phyloP scores from a whole-genome alignment of 2,329 filamentous ascomycete genomes.

The Colletotrichum sp. region DNA sequence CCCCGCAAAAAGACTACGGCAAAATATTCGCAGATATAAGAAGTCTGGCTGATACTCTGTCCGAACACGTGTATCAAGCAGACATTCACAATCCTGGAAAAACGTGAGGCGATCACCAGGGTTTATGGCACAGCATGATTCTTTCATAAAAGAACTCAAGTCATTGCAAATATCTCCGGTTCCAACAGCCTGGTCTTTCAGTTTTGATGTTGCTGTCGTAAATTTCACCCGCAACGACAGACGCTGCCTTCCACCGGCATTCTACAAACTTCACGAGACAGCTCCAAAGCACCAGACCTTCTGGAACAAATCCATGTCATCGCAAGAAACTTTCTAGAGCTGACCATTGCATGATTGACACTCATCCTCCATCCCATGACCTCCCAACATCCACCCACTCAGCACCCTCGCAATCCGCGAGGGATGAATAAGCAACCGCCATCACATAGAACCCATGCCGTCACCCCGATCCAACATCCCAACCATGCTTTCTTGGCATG shows the following conservation, averaged over 20 bases:
- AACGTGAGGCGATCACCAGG: not conserved
- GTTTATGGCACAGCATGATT: not conserved
- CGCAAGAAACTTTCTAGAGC: not conserved
- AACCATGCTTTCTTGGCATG: not conserved
- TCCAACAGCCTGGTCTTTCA: fast-evolving
- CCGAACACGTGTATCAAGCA: not conserved
- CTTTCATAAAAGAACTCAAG: fast-evolving
- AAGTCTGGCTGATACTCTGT: not conserved
- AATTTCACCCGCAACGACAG: not conserved
- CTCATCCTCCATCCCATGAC: not conserved
- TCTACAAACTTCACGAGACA: not conserved
- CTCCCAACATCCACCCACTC: not conserved
- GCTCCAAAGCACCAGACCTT: not conserved
- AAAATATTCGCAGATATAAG: not conserved
- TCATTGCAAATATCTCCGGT: fast-evolving
- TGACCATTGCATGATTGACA: not conserved
- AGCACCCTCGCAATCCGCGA: not conserved
- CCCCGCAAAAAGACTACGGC: too few species aligned
- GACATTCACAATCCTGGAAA: not conserved
- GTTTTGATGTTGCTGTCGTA: not conserved
- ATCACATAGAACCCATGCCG: not conserved
- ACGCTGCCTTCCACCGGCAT: not conserved
- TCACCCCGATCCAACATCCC: not conserved
- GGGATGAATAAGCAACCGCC: not conserved
- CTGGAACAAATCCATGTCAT: not conserved